Evolutionary conservation across 495 filamentous ascomycete genomes (phyloP).

Genomic region (Delitschia confertaspora): DNA sequence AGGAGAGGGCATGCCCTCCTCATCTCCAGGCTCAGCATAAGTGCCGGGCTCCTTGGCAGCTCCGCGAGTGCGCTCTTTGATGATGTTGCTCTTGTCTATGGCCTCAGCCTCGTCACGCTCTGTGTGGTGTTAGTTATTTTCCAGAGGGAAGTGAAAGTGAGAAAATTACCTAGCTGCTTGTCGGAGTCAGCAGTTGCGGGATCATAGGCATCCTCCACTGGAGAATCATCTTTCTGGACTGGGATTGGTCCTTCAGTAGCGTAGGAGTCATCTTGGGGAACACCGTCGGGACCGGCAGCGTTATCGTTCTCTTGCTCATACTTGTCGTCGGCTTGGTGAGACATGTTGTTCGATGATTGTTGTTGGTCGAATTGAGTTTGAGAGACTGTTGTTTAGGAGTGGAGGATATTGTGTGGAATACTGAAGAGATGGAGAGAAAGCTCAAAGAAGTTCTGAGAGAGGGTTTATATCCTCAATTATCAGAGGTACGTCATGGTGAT

Average conservation of each 20-base stretch:
- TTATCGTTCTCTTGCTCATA: conserved; percentile 29
- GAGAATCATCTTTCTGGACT: conserved; percentile 44
- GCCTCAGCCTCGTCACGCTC: conserved; percentile 46
- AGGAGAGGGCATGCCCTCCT: conserved; percentile 35
- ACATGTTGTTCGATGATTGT: neutral
- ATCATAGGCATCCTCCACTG: conserved; percentile 43
- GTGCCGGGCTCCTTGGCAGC: conserved; percentile 39
- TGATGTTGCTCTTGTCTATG: conserved; percentile 45
- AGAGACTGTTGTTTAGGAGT: too few relatives aligned
- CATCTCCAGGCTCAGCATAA: conserved; percentile 47
- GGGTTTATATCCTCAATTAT: too few relatives aligned
- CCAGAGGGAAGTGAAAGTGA: neutral
- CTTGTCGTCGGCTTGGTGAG: conserved; percentile 12
- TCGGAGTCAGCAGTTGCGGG: conserved; percentile 42
- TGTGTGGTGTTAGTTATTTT: conserved; percentile 13
- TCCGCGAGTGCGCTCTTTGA: conserved; percentile 40
- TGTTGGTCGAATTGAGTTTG: neutral
- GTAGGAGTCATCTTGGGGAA: conserved; percentile 38
- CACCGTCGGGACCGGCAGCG: conserved; percentile 16
- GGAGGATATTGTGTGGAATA: neutral
- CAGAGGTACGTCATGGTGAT: too few relatives aligned
- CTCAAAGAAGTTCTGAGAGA: too few relatives aligned
- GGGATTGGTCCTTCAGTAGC: conserved; percentile 40
- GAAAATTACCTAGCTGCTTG: conserved; percentile 41
- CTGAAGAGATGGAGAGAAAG: neutral